Evolutionary conservation across 2,329 filamentous ascomycete species (phyloP), one percentile per base, ranked within the genome.

Genomic region (Penicillium griseofulvum): DNA sequence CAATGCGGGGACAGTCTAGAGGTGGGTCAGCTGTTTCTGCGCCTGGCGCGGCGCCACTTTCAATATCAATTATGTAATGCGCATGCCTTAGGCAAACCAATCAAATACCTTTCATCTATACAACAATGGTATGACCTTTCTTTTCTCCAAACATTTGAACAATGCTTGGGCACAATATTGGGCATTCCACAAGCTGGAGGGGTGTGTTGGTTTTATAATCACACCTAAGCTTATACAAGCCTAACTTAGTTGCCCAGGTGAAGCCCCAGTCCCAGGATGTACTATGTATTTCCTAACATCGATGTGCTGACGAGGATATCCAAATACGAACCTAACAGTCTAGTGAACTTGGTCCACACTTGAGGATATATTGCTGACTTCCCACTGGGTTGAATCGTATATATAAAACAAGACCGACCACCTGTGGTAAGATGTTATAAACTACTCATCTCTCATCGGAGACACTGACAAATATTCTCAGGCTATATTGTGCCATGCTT

Each of bases 1-100:
- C 71, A 71, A 73, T 70, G 71, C 71, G 72, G 51, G 51, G 51
- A 54, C 45, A 48, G 49, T n/a, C 26, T n/a, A 44, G 14, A 16
- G 46, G 51, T 54, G 51, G 51, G 51, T 54, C 51, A 54, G 44
- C 51, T 54, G 51, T 54, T 54, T 48, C 51, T 49, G 51, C 51
- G 51, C 51, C 51, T 54, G 51, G 51, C 51, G 51, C 51, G 51
- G 44, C 51, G 45, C 51, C 50, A 53, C 45, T 41, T 42, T 39
- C 51, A 54, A 49, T 52, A 48, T 49, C 7, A 29, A 17, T 54
- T 54, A 54, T 49, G 44, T 54, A 49, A 54, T 28, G 1, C 24
- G 0, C 1, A 4, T 39, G 43, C 37, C 51, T 42, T 4, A 49
- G 44, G 51, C 37, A 16, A 5, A 0, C 3, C 2, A 36, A 38